Percentiles rank a stretch among this genome's conserved stretches.
These are phyloP conservation scores for Ballota nigra DNA, from an alignment of 257 asterid species.

Conservation along the genomic window DNA sequence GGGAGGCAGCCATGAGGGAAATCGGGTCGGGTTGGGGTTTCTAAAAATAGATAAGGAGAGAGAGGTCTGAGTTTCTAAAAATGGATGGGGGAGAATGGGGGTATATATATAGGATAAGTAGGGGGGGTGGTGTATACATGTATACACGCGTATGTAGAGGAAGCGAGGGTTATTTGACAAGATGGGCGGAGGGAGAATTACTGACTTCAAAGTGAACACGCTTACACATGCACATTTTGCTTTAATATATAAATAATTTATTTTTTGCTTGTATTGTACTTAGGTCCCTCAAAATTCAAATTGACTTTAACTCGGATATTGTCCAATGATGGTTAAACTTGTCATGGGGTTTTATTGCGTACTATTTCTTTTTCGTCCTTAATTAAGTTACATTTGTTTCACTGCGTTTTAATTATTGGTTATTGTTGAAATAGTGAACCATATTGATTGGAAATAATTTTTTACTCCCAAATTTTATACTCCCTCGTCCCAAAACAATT, in stretches of 20 bases:
- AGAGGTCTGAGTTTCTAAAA: background rate
- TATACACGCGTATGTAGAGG: constrained; percentile 15
- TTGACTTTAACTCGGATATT: background rate
- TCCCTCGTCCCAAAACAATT: too few species aligned
- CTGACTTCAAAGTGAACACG: constrained; percentile 26
- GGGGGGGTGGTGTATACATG: background rate
- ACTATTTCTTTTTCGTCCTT: background rate
- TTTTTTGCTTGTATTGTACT: background rate
- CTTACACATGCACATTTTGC: constrained; percentile 9
- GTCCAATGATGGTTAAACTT: background rate
- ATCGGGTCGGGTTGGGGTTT: background rate
- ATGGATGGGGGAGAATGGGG: background rate
- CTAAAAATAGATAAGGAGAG: background rate
- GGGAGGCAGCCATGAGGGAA: constrained; percentile 28
- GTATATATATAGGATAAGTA: background rate
- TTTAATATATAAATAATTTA: background rate
- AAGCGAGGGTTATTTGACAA: constrained; percentile 4
- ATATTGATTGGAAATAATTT: too few species aligned
- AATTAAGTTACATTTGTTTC: background rate
- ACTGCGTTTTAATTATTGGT: background rate
- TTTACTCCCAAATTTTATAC: too few species aligned
- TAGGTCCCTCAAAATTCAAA: background rate
- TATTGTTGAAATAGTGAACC: background rate
- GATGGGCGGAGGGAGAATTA: constrained; percentile 17
- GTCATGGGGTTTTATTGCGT: background rate